A percentile compares a stretch with the other conserved stretches of the same genome.
Conservation (phyloP, 1,284 basidiomycete species). For the Apiotrichum siamense region DNA sequence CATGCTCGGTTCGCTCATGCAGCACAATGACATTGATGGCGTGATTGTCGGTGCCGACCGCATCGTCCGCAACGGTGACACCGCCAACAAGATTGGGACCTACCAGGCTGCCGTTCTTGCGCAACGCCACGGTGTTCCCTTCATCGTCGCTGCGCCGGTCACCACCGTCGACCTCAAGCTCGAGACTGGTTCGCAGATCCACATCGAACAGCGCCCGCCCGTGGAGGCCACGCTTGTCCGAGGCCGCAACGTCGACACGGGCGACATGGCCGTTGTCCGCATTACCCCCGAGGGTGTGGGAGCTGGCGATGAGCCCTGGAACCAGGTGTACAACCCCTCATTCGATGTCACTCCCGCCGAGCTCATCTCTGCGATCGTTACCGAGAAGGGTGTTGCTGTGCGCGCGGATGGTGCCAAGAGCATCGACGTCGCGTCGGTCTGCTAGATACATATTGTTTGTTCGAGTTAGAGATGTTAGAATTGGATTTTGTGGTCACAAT, state of each 20-base stretch:
- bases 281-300: conserved; percentile 48
- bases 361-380: conserved; percentile 61
- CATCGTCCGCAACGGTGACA: conserved; percentile 83
- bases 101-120: conserved; percentile 86
- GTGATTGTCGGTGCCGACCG: conserved; percentile 79
- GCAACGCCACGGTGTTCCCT: conserved; percentile 73
- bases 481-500: too few species aligned
- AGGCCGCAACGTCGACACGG: conserved; percentile 51
- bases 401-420: conserved; percentile 39
- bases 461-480: too few species aligned
- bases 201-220: conserved; percentile 80
- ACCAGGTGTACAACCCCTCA: conserved; percentile 74
- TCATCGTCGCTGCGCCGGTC: conserved; percentile 82
- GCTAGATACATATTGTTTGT: too few species aligned
- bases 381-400: conserved; percentile 78
- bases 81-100: conserved; percentile 90
- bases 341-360: conserved; percentile 91
- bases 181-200: conserved; percentile 72
- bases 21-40: conserved; percentile 77
- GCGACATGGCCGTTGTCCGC: conserved; percentile 41
- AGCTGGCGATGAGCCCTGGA: conserved; percentile 37
- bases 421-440: conserved; percentile 42
- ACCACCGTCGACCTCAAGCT: conserved; percentile 79
- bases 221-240: conserved; percentile 80
- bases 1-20: conserved; percentile 87